Base-by-base conservation (phyloP, 2,329 filamentous ascomycete genomes). In the Aspergillus latus region DNA sequence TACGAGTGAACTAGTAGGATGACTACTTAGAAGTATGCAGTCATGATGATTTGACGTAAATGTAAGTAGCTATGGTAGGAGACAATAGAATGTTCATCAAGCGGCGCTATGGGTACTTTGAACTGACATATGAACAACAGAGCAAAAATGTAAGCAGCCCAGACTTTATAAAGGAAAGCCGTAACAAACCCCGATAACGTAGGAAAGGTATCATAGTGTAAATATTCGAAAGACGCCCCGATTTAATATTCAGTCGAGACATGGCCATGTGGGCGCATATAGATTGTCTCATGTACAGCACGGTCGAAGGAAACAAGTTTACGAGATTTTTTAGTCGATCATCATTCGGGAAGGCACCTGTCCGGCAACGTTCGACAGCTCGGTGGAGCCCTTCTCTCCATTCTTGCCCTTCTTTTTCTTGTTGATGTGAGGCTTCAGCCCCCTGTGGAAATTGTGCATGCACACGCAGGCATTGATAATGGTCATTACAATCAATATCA, bases 401-500 rank as follows among this genome's bases (percentile, higher is more conserved):
- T 84, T 82, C 37, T 81, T 57, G 74, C 75, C 54, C 68, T 71
- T 48, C 66, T 81, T 83, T 61, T 82, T 78, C 68, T 81, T 82
- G 65, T 86, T 82, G 57, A 99, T 84, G 71, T 97, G 92, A 8
- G 86, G 87, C 79, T 95, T 97, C 58, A 99, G 80, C 7, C 94
- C 94, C 63, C 88, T 87, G 74, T 88, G 84, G 76, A 97, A 99
- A 78, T 97, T 97, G 73, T 83, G 78, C 75, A 91, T 92, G 81
- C 93, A 97, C 66, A 93, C 81, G 68, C 89, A 85, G 39, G 91
- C 92, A 65, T 96, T 92, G 72, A 83, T 76, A 65, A 99, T 97
- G 58, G 94, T 99, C 60, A 92, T 78, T 50, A 97, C 78, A 65
- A 99, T 90, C 58, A 97, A 80, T 28, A 95, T 76, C 57, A 99